phyloP scores from a whole-genome alignment of 176 grass and related monocot species.

The Carex parvula region DNA sequence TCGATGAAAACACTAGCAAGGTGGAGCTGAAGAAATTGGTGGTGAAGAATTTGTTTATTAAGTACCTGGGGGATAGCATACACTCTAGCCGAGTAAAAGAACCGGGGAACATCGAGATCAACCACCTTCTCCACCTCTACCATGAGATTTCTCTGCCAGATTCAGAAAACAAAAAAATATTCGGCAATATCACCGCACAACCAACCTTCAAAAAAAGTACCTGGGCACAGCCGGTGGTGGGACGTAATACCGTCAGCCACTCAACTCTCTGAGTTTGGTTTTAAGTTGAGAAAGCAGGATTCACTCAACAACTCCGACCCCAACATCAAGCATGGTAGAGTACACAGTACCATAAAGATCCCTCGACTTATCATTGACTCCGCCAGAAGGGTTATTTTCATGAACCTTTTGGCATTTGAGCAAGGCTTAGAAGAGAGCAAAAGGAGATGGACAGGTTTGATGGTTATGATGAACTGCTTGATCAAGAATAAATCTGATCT shows the following conservation, averaged over 20 bases:
- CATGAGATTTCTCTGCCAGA: not conserved
- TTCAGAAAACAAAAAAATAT: not conserved
- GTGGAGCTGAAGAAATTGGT: not conserved
- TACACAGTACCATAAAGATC: not conserved
- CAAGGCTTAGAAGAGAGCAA: not conserved
- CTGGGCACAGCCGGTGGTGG: too few relatives aligned
- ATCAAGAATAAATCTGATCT: not conserved
- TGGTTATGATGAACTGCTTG: slow-evolving; percentile 15
- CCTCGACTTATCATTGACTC: slow-evolving; percentile 6
- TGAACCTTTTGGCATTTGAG: slow-evolving; percentile 9
- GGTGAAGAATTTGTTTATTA: slow-evolving; percentile 2
- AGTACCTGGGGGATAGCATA: not conserved
- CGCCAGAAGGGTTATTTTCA: not conserved
- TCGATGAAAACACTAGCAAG: not conserved
- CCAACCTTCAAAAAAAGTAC: too few relatives aligned
- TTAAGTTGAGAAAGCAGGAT: not conserved
- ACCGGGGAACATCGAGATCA: not conserved
- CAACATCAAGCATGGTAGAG: not conserved
- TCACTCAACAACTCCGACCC: not conserved
- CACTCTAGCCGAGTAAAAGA: not conserved
- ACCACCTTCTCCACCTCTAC: slow-evolving; percentile 22
- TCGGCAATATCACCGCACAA: too few relatives aligned
- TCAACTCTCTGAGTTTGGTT: not conserved
- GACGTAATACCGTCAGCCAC: not conserved
- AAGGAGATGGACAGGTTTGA: slow-evolving; percentile 3